Percentiles rank a stretch among this genome's conserved stretches.
Conservation (phyloP, 257 asterid genomes). For the Plantago elongata region DNA sequence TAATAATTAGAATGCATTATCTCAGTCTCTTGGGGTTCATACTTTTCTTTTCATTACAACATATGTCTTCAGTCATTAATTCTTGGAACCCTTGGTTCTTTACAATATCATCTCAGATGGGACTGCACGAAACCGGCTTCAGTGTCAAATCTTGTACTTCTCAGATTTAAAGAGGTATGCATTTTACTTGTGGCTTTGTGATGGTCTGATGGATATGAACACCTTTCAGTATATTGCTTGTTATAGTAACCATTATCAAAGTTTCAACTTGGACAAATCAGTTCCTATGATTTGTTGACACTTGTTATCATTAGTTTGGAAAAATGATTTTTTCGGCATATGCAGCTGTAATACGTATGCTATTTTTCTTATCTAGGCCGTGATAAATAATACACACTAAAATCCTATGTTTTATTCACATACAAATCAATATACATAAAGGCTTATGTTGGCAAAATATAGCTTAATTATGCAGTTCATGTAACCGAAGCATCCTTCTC, state of each 20-base stretch:
- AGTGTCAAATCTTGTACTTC: conserved; percentile 75
- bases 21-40: too few relatives aligned
- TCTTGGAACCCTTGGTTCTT: background rate
- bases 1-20: too few relatives aligned
- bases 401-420: too few relatives aligned
- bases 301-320: too few relatives aligned
- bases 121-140: conserved; percentile 73
- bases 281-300: too few relatives aligned
- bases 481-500: conserved; percentile 1
- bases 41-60: background rate
- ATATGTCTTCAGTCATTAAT: conserved; percentile 8
- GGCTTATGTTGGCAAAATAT: background rate
- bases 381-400: too few relatives aligned
- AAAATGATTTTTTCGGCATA: too few relatives aligned
- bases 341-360: too few relatives aligned
- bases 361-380: too few relatives aligned
- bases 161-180: conserved; percentile 82
- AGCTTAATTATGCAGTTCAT: background rate
- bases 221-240: background rate
- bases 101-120: conserved; percentile 59
- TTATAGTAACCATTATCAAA: too few relatives aligned
- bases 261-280: too few relatives aligned
- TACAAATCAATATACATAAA: too few relatives aligned
- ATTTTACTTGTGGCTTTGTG: background rate
- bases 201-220: background rate